Base-by-base conservation (phyloP, 176 grass and related monocot genomes). In the Poa pratensis region DNA sequence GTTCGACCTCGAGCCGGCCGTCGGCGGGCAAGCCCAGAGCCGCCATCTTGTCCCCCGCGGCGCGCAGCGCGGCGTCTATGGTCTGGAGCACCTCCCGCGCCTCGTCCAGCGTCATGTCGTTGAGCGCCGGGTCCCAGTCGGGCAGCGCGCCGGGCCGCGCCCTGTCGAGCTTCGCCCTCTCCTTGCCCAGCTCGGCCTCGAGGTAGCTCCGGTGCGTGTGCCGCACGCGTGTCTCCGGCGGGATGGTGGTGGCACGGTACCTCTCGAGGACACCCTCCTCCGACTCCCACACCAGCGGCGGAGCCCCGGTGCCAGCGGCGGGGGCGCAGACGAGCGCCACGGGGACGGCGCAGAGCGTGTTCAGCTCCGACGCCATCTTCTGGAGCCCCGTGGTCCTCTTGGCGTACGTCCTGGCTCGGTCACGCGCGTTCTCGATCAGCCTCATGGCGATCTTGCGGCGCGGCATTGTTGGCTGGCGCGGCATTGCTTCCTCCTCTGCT, bases 91-190 rank as follows among this genome's bases (percentile, higher is more conserved):
- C 42, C 22, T 7, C 32, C 17, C 0, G 22, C 43, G 64, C 64
- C 13, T 78, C 32, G 24, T 46, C 64, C 18, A 1, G 6, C 19
- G 79, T 50, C 14, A 78, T 24, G 43, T 6, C 79, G 64, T 73
- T 42, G 42, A 90, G 64, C 64, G 73, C 84, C 23, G 18, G 20
- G 79, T 83, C 79, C 83, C 79, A 90, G 3, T 26, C 15, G 0
- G 35, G 4, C 53, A 90, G 64, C 32, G 32, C 79, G 54, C 1
- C 9, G 46, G 81, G 65, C 17, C 23, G 30, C 42, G 42, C 52
- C 13, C 64, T 43, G 34, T 84, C 84, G 32, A 90, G 84, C 79
- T 83, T 86, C 24, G 88, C 79, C 65, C 3, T 69, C 65, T 15
- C 73, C 79, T 86, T 83, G 45, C 35, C 65, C 6, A 86, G 79